Evolutionary conservation across 768 basidiomycete genomes (phyloP).

Genomic region (Psilocybe tampanensis): DNA sequence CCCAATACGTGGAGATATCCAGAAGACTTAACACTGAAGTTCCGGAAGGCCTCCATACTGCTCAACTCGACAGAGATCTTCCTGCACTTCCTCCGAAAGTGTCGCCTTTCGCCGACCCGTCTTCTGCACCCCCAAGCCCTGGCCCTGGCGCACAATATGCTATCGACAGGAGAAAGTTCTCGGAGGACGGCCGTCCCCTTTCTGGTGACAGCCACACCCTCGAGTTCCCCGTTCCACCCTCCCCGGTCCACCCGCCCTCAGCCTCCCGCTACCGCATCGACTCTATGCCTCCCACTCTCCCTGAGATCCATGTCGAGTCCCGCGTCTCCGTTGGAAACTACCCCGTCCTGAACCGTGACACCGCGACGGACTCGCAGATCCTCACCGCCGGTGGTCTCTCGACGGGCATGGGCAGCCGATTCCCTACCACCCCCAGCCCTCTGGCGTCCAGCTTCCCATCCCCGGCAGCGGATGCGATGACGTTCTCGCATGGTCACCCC

Average conservation of each 20-base stretch:
- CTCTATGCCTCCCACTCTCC: slow-evolving; percentile 54
- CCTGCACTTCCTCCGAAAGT: slow-evolving; percentile 26
- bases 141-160: slow-evolving; percentile 21
- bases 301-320: slow-evolving; percentile 50
- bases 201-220: slow-evolving; percentile 25
- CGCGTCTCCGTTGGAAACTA: slow-evolving; percentile 39
- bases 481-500: slow-evolving; percentile 3
- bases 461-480: slow-evolving; percentile 8
- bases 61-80: slow-evolving; percentile 25
- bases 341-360: slow-evolving; percentile 9
- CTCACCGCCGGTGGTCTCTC: slow-evolving; percentile 12
- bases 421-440: slow-evolving; percentile 43
- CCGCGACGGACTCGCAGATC: slow-evolving; percentile 10
- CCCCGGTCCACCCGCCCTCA: slow-evolving; percentile 29
- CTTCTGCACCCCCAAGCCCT: slow-evolving; percentile 20
- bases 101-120: slow-evolving; percentile 34
- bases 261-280: slow-evolving; percentile 44
- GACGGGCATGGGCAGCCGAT: slow-evolving; percentile 19
- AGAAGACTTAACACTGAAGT: slow-evolving; percentile 49
- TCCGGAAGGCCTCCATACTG: slow-evolving; percentile 35
- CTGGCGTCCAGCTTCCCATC: slow-evolving; percentile 36
- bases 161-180: slow-evolving; percentile 7
- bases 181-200: background rate
- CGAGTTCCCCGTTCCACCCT: slow-evolving; percentile 42
- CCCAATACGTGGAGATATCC: slow-evolving; percentile 74